phyloP scores from a whole-genome alignment of 129 eudicot species.

The Heracleum sosnowskyi region DNA sequence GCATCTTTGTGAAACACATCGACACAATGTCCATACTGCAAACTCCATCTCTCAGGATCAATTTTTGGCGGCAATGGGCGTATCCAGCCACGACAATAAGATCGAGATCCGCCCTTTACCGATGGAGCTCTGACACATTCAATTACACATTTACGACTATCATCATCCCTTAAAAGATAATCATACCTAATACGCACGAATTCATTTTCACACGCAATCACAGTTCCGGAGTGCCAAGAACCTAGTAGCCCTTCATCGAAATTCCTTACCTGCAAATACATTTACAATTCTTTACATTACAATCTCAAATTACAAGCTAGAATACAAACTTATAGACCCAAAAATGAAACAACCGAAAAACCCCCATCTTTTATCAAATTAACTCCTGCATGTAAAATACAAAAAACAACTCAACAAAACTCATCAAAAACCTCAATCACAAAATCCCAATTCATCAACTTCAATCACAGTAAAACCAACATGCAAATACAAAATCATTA shows the following conservation, averaged over 20 bases:
- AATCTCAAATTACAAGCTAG: neutral
- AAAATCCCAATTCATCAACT: constrained; percentile 1
- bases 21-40: constrained; percentile 66
- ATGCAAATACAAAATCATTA: constrained; percentile 7
- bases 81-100: constrained; percentile 45
- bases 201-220: constrained; percentile 28
- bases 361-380: constrained; percentile 8
- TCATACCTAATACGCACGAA: constrained; percentile 42
- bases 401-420: neutral
- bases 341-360: neutral
- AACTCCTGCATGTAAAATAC: neutral
- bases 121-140: constrained; percentile 39
- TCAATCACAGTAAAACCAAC: neutral
- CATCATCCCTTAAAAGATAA: constrained; percentile 32
- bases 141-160: constrained; percentile 20
- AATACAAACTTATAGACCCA: neutral
- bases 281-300: constrained; percentile 18
- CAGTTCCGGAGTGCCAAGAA: constrained; percentile 60
- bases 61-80: constrained; percentile 51
- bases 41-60: neutral
- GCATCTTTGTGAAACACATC: constrained; percentile 57
- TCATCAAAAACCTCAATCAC: neutral
- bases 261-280: constrained; percentile 52
- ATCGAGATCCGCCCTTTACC: constrained; percentile 30
- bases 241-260: constrained; percentile 59